Evolutionary conservation across 257 asterid species (phyloP).

Genomic region (Ballota nigra): DNA sequence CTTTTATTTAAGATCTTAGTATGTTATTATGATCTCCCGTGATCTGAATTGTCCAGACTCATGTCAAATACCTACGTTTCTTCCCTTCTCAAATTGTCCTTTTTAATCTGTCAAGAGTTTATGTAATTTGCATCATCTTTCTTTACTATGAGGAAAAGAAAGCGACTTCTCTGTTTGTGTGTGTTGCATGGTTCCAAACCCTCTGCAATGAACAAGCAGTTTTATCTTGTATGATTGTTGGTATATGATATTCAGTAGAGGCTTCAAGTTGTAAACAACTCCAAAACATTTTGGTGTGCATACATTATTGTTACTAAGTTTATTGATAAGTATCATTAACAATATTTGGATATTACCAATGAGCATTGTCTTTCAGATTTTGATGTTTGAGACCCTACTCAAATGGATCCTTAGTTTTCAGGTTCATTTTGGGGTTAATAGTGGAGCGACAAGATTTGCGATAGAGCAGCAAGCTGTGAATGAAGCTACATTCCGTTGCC

Average conservation of each 20-base stretch:
- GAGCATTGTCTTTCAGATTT: not conserved
- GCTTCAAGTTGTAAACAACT: not conserved
- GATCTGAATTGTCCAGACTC: not conserved
- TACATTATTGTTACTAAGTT: no score
- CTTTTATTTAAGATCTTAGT: no score
- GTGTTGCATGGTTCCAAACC: no score
- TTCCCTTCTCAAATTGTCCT: not conserved
- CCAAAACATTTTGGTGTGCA: not conserved
- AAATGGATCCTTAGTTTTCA: constrained; percentile 30
- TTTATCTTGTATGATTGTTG: not conserved
- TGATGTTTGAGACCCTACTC: constrained; percentile 7
- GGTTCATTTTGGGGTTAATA: constrained; percentile 97
- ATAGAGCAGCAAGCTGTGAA: constrained; percentile 86
- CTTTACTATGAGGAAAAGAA: not conserved
- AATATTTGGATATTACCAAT: no score
- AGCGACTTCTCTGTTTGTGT: no score
- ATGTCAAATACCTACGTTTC: no score
- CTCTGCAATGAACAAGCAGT: not conserved
- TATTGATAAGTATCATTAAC: no score
- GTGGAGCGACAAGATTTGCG: constrained; percentile 95
- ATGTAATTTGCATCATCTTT: not conserved
- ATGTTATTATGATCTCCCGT: not conserved
- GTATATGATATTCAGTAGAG: no score
- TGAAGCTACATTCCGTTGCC: constrained; percentile 98
- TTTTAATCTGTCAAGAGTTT: not conserved